Conservation (phyloP, 495 filamentous ascomycete species). For the Talaromyces trachyspermus region DNA sequence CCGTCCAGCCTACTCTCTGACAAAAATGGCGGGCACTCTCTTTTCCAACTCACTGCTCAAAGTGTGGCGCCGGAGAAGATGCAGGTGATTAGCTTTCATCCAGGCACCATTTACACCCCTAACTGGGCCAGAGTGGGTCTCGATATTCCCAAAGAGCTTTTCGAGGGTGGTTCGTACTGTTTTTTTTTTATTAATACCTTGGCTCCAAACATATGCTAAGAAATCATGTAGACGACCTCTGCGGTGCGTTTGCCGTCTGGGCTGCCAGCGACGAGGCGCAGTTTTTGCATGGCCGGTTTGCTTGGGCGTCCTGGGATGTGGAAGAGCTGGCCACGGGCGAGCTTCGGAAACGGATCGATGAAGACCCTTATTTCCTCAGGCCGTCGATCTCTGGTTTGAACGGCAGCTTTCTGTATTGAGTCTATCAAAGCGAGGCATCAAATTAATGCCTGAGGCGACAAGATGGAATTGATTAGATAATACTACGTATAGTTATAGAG, state of each 20-base stretch:
- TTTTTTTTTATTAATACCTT: too few relatives aligned
- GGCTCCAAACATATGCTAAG: too few relatives aligned
- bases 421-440: too few relatives aligned
- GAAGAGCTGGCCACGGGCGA: slow-evolving; percentile 30
- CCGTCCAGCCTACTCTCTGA: background rate
- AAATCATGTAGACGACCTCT: slow-evolving; percentile 24
- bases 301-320: slow-evolving; percentile 46
- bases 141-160: slow-evolving; percentile 12
- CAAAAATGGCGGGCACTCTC: background rate
- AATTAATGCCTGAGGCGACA: too few relatives aligned
- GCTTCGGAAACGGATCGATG: slow-evolving; percentile 25
- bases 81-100: slow-evolving; percentile 39
- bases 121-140: slow-evolving; percentile 12
- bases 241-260: slow-evolving; percentile 45
- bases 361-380: slow-evolving; percentile 20
- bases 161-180: slow-evolving; percentile 32
- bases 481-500: too few relatives aligned
- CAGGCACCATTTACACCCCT: slow-evolving; percentile 30
- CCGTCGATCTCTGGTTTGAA: background rate
- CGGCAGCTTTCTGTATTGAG: too few relatives aligned
- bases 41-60: slow-evolving; percentile 28
- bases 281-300: slow-evolving; percentile 43
- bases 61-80: slow-evolving; percentile 17
- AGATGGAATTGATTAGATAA: too few relatives aligned
- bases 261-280: slow-evolving; percentile 33